phyloP scores from a whole-genome alignment of 768 basidiomycete species.

The Pleurotus djamor region DNA sequence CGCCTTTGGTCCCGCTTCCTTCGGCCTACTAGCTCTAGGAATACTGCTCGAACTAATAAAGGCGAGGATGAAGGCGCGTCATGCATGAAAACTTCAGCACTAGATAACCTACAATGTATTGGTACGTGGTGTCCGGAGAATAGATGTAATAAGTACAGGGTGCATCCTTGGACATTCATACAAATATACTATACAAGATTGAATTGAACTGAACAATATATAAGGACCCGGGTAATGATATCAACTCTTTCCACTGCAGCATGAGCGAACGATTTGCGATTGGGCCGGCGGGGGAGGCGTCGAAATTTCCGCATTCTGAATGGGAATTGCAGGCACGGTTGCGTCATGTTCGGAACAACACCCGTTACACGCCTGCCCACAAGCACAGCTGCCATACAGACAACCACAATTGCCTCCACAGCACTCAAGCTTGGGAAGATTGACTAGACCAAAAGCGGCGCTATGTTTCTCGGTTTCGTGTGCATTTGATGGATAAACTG shows the following conservation, averaged over 20 bases:
- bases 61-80: conserved; percentile 6
- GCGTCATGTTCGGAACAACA: conserved; percentile 38
- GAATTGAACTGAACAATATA: no score
- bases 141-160: neutral
- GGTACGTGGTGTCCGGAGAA: neutral
- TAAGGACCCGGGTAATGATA: neutral
- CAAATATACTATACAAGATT: neutral
- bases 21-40: conserved; percentile 42
- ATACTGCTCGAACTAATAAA: conserved; percentile 38
- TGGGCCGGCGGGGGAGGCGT: conserved; percentile 6
- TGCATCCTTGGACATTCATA: neutral
- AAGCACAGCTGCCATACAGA: conserved; percentile 50
- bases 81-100: no score
- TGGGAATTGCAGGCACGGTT: neutral
- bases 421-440: conserved; percentile 65
- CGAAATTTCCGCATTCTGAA: neutral
- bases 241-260: neutral
- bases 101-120: no score
- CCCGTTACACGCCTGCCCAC: conserved; percentile 55
- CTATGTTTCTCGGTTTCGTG: conserved; percentile 34
- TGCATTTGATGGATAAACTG: conserved; percentile 36
- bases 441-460: conserved; percentile 46
- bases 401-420: conserved; percentile 64
- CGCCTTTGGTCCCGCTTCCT: conserved; percentile 39
- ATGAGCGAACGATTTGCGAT: neutral